These are phyloP conservation scores for Zhuliangozyma parablackwelliae DNA, from an alignment of 1,139 yeast genomes.

Conservation along the genomic window DNA sequence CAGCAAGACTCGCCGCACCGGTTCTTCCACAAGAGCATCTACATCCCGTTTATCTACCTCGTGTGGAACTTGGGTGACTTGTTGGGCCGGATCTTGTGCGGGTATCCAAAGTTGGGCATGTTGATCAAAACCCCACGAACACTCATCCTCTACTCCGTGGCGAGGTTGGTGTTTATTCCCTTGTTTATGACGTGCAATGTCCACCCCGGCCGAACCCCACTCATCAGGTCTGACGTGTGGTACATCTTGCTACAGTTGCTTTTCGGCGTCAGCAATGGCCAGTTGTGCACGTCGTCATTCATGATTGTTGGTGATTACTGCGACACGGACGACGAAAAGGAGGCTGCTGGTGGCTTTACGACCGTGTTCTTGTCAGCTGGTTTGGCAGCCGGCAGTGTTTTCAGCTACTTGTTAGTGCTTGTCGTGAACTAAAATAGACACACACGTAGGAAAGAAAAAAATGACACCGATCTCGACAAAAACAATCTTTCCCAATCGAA, in stretches of 20 bases:
- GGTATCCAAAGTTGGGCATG: conserved; percentile 37
- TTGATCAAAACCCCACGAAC: conserved; percentile 35
- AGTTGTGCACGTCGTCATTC: conserved; percentile 72
- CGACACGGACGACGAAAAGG: conserved; percentile 61
- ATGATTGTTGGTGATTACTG: conserved; percentile 69
- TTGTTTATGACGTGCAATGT: conserved; percentile 67
- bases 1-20: conserved; percentile 24
- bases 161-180: conserved; percentile 56
- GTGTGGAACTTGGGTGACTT: conserved; percentile 89
- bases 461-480: too few species aligned
- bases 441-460: too few species aligned
- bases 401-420: conserved; percentile 63
- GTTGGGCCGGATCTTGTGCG: conserved; percentile 68
- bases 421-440: conserved; percentile 14
- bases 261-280: conserved; percentile 89
- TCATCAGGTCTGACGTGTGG: conserved; percentile 56
- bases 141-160: conserved; percentile 48
- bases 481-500: too few species aligned
- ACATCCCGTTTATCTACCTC: conserved; percentile 72
- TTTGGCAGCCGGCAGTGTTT: conserved; percentile 68
- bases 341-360: conserved; percentile 93
- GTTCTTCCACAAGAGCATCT: conserved; percentile 47
- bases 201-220: conserved; percentile 31
- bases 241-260: conserved; percentile 66
- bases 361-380: conserved; percentile 73